Conservation (phyloP, 2,329 filamentous ascomycete genomes). For the Stenocarpella maydis region DNA sequence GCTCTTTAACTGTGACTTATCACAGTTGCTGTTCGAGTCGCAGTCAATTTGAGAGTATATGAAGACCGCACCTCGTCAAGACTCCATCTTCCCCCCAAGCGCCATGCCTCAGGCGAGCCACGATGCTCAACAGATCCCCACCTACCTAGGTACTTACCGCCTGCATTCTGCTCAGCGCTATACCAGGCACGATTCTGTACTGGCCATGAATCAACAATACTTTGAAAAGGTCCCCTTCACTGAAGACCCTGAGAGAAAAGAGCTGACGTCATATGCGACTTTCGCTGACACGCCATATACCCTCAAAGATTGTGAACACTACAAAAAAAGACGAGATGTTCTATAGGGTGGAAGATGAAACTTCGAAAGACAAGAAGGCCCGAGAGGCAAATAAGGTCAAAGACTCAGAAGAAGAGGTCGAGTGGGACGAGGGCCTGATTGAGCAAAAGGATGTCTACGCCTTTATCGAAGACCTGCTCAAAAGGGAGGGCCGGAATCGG, state of each 20-base stretch:
- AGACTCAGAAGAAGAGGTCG: neutral
- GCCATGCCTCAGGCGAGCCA: neutral
- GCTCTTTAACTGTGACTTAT: neutral
- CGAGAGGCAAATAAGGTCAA: neutral
- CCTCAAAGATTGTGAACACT: neutral
- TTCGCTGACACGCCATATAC: neutral
- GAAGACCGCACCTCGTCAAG: too few species aligned
- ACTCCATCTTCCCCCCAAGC: neutral
- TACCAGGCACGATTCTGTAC: too few species aligned
- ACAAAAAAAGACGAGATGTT: neutral
- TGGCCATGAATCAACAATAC: neutral
- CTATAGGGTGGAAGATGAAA: neutral
- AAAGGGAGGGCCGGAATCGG: neutral
- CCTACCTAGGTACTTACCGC: neutral
- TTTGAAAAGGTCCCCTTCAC: neutral
- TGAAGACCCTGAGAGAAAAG: neutral
- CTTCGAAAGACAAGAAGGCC: neutral
- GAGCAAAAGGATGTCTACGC: conserved; percentile 6
- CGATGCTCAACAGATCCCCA: neutral
- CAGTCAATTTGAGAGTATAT: neutral
- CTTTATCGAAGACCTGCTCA: neutral
- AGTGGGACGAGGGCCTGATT: neutral
- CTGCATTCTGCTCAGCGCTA: neutral
- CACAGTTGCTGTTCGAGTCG: neutral
- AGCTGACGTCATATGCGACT: neutral